Conservation (phyloP, 1,139 yeast species). For the Blastobotrys elegans region DNA sequence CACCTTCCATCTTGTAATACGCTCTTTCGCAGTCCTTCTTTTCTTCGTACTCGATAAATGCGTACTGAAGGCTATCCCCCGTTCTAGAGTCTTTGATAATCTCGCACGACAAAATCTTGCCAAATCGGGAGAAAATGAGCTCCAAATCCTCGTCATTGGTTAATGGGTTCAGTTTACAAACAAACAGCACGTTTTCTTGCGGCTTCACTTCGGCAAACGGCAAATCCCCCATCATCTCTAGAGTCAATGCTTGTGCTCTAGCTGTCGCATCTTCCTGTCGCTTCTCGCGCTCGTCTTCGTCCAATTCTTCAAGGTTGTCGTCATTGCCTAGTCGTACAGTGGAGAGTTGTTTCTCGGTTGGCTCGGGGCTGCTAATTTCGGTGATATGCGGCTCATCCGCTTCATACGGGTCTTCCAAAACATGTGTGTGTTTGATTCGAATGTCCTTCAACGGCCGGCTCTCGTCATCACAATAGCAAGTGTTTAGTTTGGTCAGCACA, state of each 20-base stretch:
- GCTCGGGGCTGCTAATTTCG: conserved; percentile 34
- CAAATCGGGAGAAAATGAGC: conserved; percentile 56
- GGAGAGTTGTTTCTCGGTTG: conserved; percentile 36
- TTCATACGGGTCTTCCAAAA: conserved; percentile 53
- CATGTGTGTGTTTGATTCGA: conserved; percentile 46
- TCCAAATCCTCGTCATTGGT: conserved; percentile 52
- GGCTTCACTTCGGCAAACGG: conserved; percentile 57
- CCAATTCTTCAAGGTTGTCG: conserved; percentile 21
- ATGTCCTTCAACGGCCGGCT: conserved; percentile 46
- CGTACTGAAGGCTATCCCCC: conserved; percentile 52
- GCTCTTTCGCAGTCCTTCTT: conserved; percentile 54
- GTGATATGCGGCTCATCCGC: conserved; percentile 34
- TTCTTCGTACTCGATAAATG: conserved; percentile 53
- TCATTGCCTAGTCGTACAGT: conserved; percentile 36
- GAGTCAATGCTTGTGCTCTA: conserved; percentile 50
- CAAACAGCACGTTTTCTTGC: conserved; percentile 54
- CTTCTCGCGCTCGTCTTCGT: conserved; percentile 26
- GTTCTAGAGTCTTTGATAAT: conserved; percentile 45
- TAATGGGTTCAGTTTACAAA: conserved; percentile 58
- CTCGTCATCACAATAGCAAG: conserved; percentile 37
- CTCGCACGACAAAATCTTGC: conserved; percentile 48
- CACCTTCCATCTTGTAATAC: conserved; percentile 54
- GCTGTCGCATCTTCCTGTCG: conserved; percentile 37
- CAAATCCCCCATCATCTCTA: conserved; percentile 63
- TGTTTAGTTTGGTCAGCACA: conserved; percentile 43